Evolutionary conservation across 139 green algal genomes (phyloP), one percentile per base, ranked within the genome.

Genomic region (Closterium sp.): DNA sequence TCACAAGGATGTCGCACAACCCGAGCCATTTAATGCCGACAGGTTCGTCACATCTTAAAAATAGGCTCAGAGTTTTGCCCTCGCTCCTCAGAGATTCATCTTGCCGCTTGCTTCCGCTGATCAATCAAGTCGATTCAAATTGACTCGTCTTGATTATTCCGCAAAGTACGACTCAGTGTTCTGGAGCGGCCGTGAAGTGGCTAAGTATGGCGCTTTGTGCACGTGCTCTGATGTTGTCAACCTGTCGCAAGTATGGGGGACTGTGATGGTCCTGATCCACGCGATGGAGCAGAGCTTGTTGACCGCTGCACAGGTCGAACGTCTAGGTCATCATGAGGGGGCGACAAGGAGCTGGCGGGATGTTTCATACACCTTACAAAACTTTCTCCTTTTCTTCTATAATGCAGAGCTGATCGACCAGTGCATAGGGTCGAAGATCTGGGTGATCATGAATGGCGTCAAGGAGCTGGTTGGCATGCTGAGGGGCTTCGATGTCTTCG

Each of bases 401-500:
- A 43, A 6, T 32, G 38, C 90, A 94, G 92, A 94, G 64, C 34
- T 94, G 33, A 93, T 94, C 64, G 92, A 94, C 84, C 84, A 95
- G n/a, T 99, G 98, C 92, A 96, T 99, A 55, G 97, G 97, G 38
- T 97, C 95, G 16, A 95, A 95, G 33, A 98, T 99, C 19, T 99
- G 98, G 98, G 96, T 99, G 0, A 95, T 96, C 90, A 95, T 96
- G 94, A 96, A 96, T 90, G 96, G 96, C 31, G 97, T 99, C 91
- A 99, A 98, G 93, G 98, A 99, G 93, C 93, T 99, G 2, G 94
- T 97, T 12, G 97, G 97, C 31, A 98, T 96, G 19, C 94, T 99
- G 64, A 88, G 95, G 43, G 98, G 98, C 19, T 99, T 99, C 91
- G 98, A 99, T 87, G 96, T 98, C 2, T 99, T 98, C 92, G 98